phyloP scores from a whole-genome alignment of 495 filamentous ascomycete genomes.

The Lophiotrema nucula region DNA sequence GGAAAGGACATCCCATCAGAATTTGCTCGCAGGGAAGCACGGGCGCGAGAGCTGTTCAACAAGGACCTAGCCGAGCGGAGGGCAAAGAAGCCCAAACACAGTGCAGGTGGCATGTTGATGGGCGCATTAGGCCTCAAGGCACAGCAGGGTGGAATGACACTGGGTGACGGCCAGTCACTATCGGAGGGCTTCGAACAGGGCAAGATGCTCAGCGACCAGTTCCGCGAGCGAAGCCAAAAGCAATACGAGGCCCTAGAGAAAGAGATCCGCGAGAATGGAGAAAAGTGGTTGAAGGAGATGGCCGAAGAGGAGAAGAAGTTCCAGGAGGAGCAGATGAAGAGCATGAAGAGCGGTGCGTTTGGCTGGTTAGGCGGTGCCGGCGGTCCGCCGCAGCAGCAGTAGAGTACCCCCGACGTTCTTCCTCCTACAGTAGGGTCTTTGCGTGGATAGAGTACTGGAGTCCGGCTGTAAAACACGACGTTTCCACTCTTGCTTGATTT shows the following conservation, averaged over 20 bases:
- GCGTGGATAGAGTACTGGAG: background rate
- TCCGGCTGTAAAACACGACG: slow-evolving; percentile 9
- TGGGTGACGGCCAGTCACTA: slow-evolving; percentile 64
- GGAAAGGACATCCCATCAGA: slow-evolving; percentile 82
- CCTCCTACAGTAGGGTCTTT: background rate
- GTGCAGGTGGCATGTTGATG: slow-evolving; percentile 62
- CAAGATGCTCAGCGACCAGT: slow-evolving; percentile 93
- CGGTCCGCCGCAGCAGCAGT: background rate
- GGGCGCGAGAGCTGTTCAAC: slow-evolving; percentile 74
- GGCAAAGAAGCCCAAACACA: slow-evolving; percentile 57
- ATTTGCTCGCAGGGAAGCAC: slow-evolving; percentile 83
- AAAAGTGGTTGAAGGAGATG: slow-evolving; percentile 93
- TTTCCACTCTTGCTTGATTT: slow-evolving; percentile 16
- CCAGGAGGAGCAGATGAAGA: slow-evolving; percentile 85
- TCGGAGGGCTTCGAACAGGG: slow-evolving; percentile 76
- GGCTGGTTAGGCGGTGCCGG: slow-evolving; percentile 32
- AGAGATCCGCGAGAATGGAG: slow-evolving; percentile 86
- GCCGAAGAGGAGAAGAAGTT: slow-evolving; percentile 78
- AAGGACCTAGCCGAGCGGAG: slow-evolving; percentile 71
- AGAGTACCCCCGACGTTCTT: too few relatives aligned
- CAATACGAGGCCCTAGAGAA: slow-evolving; percentile 85
- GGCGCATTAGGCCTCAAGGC: slow-evolving; percentile 69
- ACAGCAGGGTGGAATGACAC: slow-evolving; percentile 44
- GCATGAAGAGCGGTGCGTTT: slow-evolving; percentile 67
- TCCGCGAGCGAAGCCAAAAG: slow-evolving; percentile 84